A percentile compares a stretch with the other conserved stretches of the same genome.
Evolutionary conservation across 2,329 filamentous ascomycete species (phyloP).

Genomic region (Xylariaceae sp.): DNA sequence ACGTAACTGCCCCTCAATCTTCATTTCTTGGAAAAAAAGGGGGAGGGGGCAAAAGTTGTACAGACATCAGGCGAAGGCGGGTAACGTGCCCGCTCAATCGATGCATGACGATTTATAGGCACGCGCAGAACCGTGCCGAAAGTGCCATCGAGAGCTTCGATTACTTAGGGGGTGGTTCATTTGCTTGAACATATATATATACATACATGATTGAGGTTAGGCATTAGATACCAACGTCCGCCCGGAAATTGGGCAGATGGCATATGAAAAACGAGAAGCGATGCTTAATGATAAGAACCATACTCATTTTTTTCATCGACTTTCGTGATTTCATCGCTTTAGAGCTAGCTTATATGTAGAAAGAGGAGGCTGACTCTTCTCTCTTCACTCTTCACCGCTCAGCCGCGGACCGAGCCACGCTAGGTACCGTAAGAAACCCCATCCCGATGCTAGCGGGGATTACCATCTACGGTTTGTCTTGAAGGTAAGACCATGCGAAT

Average conservation of each 20-base stretch:
- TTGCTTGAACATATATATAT: slow-evolving; percentile 26
- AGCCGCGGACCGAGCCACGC: too few relatives aligned
- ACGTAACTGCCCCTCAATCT: slow-evolving; percentile 2
- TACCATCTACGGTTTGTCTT: too few relatives aligned
- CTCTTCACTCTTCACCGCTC: too few relatives aligned
- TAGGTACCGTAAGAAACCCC: too few relatives aligned
- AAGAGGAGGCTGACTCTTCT: too few relatives aligned
- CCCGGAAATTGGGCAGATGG: slow-evolving; percentile 30
- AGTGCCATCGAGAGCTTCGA: slow-evolving; percentile 6
- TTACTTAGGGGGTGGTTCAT: slow-evolving; percentile 18
- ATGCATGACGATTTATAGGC: slow-evolving; percentile 14
- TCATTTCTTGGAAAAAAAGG: slow-evolving; percentile 15
- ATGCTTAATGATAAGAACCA: slow-evolving; percentile 31
- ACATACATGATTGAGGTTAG: slow-evolving; percentile 26
- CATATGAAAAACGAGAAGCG: slow-evolving; percentile 34
- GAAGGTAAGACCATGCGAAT: too few relatives aligned
- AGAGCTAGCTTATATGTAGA: too few relatives aligned
- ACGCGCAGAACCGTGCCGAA: slow-evolving; percentile 11
- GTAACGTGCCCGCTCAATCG: slow-evolving; percentile 12
- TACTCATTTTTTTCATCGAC: too few relatives aligned
- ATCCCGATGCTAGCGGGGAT: too few relatives aligned
- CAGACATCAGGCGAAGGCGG: slow-evolving; percentile 11
- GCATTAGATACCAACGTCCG: slow-evolving; percentile 36
- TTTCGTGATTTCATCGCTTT: too few relatives aligned
- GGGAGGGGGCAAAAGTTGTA: slow-evolving; percentile 9